Evolutionary conservation across 257 asterid species (phyloP).

Genomic region (Fraxinus americana): DNA sequence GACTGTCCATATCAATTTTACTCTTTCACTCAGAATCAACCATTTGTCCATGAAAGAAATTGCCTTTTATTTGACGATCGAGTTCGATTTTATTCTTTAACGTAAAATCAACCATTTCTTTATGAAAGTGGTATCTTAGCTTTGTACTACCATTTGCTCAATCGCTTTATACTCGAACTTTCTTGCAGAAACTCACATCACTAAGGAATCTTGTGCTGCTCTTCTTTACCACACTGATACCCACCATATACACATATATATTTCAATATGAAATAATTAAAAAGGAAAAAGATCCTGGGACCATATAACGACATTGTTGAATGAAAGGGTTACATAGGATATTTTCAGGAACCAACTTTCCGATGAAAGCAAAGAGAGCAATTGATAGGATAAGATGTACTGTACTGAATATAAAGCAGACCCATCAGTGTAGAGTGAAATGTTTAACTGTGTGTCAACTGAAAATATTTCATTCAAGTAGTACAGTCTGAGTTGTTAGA

Average conservation of each 20-base stretch:
- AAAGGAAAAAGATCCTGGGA: background rate
- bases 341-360: background rate
- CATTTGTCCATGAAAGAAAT: too few species aligned
- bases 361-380: background rate
- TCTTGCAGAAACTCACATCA: slow-evolving; percentile 8
- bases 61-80: too few species aligned
- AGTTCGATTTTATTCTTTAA: too few species aligned
- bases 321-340: background rate
- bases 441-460: background rate
- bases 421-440: background rate
- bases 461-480: background rate
- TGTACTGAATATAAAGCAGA: background rate
- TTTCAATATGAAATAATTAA: background rate
- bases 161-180: background rate
- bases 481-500: background rate
- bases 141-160: background rate
- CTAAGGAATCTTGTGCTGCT: slow-evolving; percentile 19
- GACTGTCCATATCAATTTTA: too few species aligned
- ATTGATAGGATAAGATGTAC: background rate
- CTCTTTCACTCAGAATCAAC: too few species aligned
- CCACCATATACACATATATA: background rate
- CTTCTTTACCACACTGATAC: background rate
- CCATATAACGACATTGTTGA: background rate
- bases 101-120: too few species aligned
- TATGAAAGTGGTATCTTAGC: too few species aligned